These are phyloP conservation scores for Fusarium sp. DNA, from an alignment of 2,329 filamentous ascomycete genomes.

Conservation along the genomic window DNA sequence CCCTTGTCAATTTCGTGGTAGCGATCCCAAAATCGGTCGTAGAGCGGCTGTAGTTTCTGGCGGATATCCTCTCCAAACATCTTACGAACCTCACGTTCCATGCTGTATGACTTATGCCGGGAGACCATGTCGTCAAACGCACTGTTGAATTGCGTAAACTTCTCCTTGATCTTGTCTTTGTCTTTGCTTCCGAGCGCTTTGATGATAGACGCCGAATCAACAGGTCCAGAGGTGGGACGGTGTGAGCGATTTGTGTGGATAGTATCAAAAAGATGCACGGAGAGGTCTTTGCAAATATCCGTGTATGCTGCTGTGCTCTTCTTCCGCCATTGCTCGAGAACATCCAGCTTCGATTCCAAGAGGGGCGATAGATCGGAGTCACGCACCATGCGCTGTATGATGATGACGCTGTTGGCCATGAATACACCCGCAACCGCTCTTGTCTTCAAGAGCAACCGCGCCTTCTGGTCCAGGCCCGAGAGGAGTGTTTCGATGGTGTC, in stretches of 20 bases:
- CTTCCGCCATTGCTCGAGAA: constrained; percentile 88
- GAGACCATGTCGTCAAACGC: constrained; percentile 90
- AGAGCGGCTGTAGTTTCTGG: constrained; percentile 92
- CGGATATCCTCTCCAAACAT: constrained; percentile 87
- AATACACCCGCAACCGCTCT: constrained; percentile 89
- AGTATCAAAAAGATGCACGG: constrained; percentile 86
- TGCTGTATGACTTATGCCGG: constrained; percentile 84
- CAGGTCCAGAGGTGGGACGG: constrained; percentile 79
- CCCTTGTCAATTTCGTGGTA: constrained; percentile 99
- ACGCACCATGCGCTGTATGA: constrained; percentile 86
- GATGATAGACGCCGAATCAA: constrained; percentile 86
- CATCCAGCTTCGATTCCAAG: constrained; percentile 72
- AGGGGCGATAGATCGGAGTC: constrained; percentile 82
- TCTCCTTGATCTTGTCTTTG: constrained; percentile 95
- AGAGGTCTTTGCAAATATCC: constrained; percentile 89
- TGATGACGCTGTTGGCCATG: constrained; percentile 85
- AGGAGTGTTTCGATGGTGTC: constrained; percentile 90
- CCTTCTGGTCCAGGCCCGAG: constrained; percentile 79
- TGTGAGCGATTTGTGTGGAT: constrained; percentile 86
- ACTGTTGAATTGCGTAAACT: constrained; percentile 91
- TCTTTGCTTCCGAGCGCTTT: constrained; percentile 90
- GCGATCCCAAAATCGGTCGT: constrained; percentile 94
- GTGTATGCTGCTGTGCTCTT: constrained; percentile 85
- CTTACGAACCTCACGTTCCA: constrained; percentile 90
- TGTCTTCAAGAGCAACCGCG: constrained; percentile 77